Conservation (phyloP, 1,284 basidiomycete species). For the Xerocomus amazonicus region DNA sequence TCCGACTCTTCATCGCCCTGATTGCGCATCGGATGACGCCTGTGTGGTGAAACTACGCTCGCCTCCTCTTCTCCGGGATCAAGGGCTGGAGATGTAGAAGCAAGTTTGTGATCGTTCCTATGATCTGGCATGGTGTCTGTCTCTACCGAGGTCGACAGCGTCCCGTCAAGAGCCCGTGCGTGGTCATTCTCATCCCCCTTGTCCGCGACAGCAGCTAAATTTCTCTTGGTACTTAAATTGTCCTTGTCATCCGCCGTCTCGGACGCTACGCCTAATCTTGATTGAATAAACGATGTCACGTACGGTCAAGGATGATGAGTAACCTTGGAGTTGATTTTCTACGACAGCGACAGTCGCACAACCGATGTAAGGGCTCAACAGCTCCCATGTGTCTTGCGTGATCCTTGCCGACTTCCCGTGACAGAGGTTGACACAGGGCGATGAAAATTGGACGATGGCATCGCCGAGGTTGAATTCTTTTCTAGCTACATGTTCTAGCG, state of each 20-base stretch:
- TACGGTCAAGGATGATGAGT: background rate
- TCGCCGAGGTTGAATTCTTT: constrained; percentile 23
- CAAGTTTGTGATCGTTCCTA: background rate
- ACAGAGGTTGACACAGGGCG: constrained; percentile 24
- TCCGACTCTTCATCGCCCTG: constrained; percentile 11
- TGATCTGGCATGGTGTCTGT: constrained; percentile 5
- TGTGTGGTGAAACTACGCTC: background rate
- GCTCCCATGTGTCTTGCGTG: constrained; percentile 19
- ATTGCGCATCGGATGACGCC: constrained; percentile 13
- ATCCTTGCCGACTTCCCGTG: constrained; percentile 20
- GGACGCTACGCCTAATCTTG: background rate
- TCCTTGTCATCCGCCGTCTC: background rate
- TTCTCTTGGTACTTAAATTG: background rate
- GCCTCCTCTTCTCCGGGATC: constrained; percentile 4
- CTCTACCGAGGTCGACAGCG: background rate
- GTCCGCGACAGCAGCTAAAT: background rate
- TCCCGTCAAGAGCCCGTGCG: background rate
- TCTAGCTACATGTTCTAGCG: constrained; percentile 16
- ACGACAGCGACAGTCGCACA: constrained; percentile 19
- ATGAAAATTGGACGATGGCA: constrained; percentile 12
- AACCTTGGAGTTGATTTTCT: background rate
- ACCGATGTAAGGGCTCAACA: constrained; percentile 21
- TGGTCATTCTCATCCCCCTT: constrained; percentile 1
- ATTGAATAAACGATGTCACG: background rate
- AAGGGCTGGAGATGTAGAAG: background rate